Evolutionary conservation across 176 grass and related monocot genomes (phyloP).

Genomic region (Pharus latifolius): DNA sequence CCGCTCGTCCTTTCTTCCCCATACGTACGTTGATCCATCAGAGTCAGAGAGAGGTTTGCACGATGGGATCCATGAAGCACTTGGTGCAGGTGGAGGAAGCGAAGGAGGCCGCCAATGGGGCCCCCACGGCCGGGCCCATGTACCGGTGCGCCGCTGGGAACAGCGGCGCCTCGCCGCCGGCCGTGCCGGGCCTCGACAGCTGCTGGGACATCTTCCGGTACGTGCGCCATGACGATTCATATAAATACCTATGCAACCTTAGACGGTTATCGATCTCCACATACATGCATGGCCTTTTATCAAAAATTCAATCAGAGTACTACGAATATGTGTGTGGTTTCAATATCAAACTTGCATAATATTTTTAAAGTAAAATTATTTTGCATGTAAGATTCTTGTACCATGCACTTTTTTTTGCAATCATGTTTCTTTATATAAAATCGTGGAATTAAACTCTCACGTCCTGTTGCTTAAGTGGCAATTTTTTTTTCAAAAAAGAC

Average conservation of each 20-base stretch:
- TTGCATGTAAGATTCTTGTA: no score
- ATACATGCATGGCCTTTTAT: not conserved
- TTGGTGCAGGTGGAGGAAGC: slow-evolving; percentile 68
- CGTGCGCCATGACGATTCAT: not conserved
- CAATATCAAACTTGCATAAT: no score
- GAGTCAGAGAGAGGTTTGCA: not conserved
- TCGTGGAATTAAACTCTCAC: no score
- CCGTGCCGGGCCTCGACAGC: slow-evolving; percentile 58
- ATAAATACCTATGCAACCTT: no score
- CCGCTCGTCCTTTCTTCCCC: no score
- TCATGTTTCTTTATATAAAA: no score
- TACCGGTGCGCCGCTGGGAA: slow-evolving; percentile 59
- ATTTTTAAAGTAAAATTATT: no score
- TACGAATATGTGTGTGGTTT: not conserved
- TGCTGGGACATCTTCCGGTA: slow-evolving; percentile 99
- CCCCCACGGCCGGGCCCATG: slow-evolving; percentile 59
- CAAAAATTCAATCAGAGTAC: not conserved
- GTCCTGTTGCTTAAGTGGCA: no score
- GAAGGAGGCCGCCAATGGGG: slow-evolving; percentile 32
- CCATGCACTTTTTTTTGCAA: no score
- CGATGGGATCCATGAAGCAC: slow-evolving; percentile 53
- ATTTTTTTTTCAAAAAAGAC: no score
- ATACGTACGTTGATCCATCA: no score
- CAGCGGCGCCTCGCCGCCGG: slow-evolving; percentile 41
- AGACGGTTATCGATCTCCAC: not conserved